Percentiles rank a stretch among this genome's conserved stretches.
phyloP scores from a whole-genome alignment of 2,329 filamentous ascomycete species.

The Leptographium radiaticola region DNA sequence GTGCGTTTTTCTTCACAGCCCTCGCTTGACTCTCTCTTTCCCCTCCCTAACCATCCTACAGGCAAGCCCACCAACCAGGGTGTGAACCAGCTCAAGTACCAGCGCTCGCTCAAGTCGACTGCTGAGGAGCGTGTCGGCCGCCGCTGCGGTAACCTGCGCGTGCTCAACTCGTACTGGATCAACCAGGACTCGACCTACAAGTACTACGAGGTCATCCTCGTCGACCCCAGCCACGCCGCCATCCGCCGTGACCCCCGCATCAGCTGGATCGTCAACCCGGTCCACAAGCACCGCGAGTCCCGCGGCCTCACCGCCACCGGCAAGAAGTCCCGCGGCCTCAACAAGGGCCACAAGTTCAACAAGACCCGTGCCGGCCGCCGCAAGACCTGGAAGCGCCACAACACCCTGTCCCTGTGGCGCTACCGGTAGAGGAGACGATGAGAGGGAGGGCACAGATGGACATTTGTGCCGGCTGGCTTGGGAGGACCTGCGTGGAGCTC shows the following conservation, averaged over 20 bases:
- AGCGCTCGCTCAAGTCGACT: conserved; percentile 93
- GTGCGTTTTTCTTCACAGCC: conserved; percentile 37
- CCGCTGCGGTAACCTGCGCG: conserved; percentile 96
- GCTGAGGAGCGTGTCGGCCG: conserved; percentile 99
- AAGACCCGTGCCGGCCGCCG: conserved; percentile 93
- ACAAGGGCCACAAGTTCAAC: conserved; percentile 99
- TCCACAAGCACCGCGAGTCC: conserved; percentile 99
- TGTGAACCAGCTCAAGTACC: conserved; percentile 99
- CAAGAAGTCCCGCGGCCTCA: conserved; percentile 99
- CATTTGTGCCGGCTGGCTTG: background rate
- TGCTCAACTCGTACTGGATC: conserved; percentile 99
- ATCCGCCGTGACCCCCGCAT: conserved; percentile 98
- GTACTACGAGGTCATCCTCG: conserved; percentile 99
- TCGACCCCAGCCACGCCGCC: conserved; percentile 99
- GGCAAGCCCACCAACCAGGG: conserved; percentile 99
- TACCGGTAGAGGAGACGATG: conserved; percentile 57
- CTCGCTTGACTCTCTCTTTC: background rate
- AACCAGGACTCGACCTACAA: conserved; percentile 99
- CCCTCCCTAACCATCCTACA: conserved; percentile 23
- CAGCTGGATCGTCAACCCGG: conserved; percentile 99
- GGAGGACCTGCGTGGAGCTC: background rate
- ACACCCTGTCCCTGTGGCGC: conserved; percentile 97
- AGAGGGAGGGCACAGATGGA: background rate
- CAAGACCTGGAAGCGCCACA: conserved; percentile 99
- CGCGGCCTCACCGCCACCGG: conserved; percentile 95